Evolutionary conservation across 1,139 yeast genomes (phyloP).

Genomic region (Kazachstania sp.): DNA sequence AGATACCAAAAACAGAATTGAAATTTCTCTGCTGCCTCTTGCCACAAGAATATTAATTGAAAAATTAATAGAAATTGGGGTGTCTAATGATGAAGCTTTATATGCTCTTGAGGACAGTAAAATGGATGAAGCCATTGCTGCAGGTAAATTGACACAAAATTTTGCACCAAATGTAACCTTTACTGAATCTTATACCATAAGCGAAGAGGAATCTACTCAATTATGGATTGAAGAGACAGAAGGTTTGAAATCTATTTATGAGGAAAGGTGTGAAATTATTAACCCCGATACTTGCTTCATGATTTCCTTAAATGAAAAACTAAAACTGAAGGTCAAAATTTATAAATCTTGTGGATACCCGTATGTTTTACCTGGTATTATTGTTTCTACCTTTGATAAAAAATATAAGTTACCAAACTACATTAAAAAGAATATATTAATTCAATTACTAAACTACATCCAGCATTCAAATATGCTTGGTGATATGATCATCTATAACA

Average conservation of each 20-base stretch:
- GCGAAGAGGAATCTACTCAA: constrained; percentile 29
- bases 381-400: constrained; percentile 42
- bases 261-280: constrained; percentile 24
- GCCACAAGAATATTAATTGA: constrained; percentile 39
- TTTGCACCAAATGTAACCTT: constrained; percentile 12
- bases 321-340: constrained; percentile 41
- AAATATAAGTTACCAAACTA: constrained; percentile 59
- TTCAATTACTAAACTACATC: constrained; percentile 40
- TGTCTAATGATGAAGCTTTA: constrained; percentile 55
- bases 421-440: constrained; percentile 56
- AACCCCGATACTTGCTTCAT: constrained; percentile 15
- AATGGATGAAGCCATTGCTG: constrained; percentile 44
- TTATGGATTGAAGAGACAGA: constrained; percentile 77
- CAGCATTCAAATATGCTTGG: constrained; percentile 45
- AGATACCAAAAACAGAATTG: constrained; percentile 41
- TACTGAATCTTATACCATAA: constrained; percentile 6
- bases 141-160: constrained; percentile 42
- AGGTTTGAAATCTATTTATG: constrained; percentile 50
- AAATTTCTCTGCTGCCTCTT: constrained; percentile 35
- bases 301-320: constrained; percentile 15
- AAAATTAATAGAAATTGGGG: constrained; percentile 58
- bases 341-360: constrained; percentile 53
- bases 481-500: constrained; percentile 54
- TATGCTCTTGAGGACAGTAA: constrained; percentile 38
- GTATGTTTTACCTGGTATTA: constrained; percentile 51